A percentile compares a stretch with the other conserved stretches of the same genome.
Evolutionary conservation across 208 protist genomes (phyloP).

Genomic region (Acanthamoeba triangularis): DNA sequence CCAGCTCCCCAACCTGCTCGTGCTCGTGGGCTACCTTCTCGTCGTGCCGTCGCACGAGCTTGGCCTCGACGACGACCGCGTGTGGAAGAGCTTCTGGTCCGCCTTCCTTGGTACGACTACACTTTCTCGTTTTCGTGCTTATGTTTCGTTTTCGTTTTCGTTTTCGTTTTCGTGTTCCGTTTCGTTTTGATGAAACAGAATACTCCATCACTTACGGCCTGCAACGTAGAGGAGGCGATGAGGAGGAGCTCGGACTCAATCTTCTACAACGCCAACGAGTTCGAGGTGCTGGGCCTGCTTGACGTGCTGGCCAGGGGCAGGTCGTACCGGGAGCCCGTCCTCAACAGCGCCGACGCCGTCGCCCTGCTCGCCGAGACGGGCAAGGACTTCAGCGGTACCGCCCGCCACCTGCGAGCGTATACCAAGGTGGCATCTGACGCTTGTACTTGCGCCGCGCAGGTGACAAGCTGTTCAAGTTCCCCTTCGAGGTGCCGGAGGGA

Average conservation of each 20-base stretch:
- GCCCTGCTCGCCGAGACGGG: neutral
- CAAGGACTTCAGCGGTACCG: slow-evolving; percentile 33
- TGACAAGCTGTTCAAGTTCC: slow-evolving; percentile 24
- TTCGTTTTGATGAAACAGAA: too few species aligned
- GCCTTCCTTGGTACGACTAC: neutral
- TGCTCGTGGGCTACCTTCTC: slow-evolving; percentile 15
- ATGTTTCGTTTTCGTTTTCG: neutral
- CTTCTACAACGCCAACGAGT: neutral
- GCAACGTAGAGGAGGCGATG: slow-evolving; percentile 13
- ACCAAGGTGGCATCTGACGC: too few species aligned
- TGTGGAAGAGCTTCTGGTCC: slow-evolving; percentile 39
- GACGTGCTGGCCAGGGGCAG: slow-evolving; percentile 4
- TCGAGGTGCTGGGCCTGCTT: slow-evolving; percentile 16
- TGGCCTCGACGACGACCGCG: neutral
- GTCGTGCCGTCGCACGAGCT: slow-evolving; percentile 2
- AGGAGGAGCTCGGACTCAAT: neutral
- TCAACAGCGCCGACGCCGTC: neutral
- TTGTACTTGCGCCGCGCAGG: neutral
- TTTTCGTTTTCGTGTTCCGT: too few species aligned
- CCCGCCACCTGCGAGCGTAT: neutral
- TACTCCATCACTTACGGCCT: too few species aligned
- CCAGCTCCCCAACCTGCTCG: slow-evolving; percentile 19
- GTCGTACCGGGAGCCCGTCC: neutral
- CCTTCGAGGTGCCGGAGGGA: slow-evolving; percentile 12
- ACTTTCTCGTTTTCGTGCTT: neutral